Percentiles rank a stretch among this genome's conserved stretches.
phyloP scores from a whole-genome alignment of 176 grass and related monocot species.

The Pharus latifolius region DNA sequence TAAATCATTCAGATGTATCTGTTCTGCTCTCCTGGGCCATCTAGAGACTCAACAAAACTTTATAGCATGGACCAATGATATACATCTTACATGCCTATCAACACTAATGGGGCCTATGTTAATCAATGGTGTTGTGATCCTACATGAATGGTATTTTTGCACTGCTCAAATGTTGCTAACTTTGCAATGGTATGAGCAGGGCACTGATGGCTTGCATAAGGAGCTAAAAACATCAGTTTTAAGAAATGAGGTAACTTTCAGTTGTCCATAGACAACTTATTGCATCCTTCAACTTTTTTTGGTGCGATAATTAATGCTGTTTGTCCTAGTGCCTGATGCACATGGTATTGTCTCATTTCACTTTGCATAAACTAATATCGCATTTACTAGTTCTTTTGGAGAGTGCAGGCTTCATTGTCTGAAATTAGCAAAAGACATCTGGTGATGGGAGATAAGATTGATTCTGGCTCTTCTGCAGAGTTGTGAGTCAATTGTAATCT shows the following conservation, averaged over 20 bases:
- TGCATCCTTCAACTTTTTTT: not conserved
- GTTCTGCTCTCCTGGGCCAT: too few species aligned
- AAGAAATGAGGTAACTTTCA: slow-evolving; percentile 53
- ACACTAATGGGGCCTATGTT: not conserved
- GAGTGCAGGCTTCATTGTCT: slow-evolving; percentile 30
- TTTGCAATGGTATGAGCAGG: slow-evolving; percentile 35
- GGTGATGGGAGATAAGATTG: slow-evolving; percentile 50
- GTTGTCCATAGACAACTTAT: not conserved
- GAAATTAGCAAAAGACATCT: slow-evolving; percentile 52
- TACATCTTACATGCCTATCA: not conserved
- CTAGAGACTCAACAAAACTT: too few species aligned
- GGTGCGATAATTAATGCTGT: not conserved
- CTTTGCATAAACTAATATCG: slow-evolving; percentile 2
- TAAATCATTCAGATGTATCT: too few species aligned
- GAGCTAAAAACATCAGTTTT: slow-evolving; percentile 47
- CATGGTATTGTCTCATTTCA: slow-evolving; percentile 67
- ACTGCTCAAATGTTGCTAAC: slow-evolving; percentile 3
- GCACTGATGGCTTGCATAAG: slow-evolving; percentile 57
- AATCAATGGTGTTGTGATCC: not conserved
- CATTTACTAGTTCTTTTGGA: slow-evolving; percentile 14
- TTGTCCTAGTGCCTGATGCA: not conserved
- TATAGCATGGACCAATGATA: not conserved
- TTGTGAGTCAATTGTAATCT: slow-evolving; percentile 39
- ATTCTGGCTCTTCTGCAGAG: slow-evolving; percentile 61
- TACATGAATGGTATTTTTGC: not conserved